A percentile compares a stretch with the other conserved stretches of the same genome.
Conservation (phyloP, 1,284 basidiomycete genomes). For the Trichosporon ovoides region DNA sequence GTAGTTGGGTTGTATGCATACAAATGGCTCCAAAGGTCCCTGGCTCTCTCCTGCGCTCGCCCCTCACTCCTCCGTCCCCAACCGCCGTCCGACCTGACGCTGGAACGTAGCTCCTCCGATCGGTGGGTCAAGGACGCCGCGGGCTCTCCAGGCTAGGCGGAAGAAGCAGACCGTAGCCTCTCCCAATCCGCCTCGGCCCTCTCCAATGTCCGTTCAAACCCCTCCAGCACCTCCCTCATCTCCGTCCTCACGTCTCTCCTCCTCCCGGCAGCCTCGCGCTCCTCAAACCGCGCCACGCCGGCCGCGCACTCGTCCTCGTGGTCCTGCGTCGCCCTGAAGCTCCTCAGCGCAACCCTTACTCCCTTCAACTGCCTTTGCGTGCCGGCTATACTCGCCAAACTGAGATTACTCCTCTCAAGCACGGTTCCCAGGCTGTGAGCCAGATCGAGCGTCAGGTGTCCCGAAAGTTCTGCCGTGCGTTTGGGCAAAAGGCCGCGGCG, state of each 20-base stretch:
- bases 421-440: not conserved
- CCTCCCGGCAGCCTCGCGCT: not conserved
- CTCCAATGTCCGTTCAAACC: slow-evolving; percentile 16
- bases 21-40: no score
- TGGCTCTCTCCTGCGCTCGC: no score
- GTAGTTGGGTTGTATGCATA: slow-evolving; percentile 8
- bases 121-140: no score
- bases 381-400: not conserved
- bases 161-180: no score
- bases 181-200: no score
- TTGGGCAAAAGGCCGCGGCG: not conserved
- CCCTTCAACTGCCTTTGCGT: slow-evolving; percentile 9
- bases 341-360: slow-evolving; percentile 5
- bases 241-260: not conserved
- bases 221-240: slow-evolving; percentile 5
- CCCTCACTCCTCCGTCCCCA: no score
- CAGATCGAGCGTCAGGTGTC: not conserved
- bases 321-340: slow-evolving; percentile 9
- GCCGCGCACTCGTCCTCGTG: slow-evolving; percentile 13
- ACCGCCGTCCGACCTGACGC: no score
- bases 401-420: not conserved
- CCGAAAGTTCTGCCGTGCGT: not conserved
- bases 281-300: slow-evolving; percentile 16
- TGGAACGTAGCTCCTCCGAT: not conserved
- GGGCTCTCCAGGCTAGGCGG: no score